phyloP scores from a whole-genome alignment of 306 rosid genomes.

The Cicer pinnatifidum region DNA sequence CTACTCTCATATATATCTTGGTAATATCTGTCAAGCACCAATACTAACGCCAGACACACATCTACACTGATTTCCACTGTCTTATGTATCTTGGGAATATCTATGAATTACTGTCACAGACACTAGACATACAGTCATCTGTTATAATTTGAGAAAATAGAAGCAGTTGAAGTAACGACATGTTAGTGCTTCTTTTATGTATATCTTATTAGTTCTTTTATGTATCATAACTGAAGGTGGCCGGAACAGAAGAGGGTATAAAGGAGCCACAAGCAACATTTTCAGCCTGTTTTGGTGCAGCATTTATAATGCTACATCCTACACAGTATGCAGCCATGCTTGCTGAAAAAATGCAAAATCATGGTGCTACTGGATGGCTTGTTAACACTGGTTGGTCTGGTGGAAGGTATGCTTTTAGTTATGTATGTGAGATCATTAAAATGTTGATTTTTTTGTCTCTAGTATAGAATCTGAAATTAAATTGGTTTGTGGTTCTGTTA shows the following conservation, averaged over 20 bases:
- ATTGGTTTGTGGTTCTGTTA: conserved; percentile 1
- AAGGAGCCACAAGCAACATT: conserved; percentile 92
- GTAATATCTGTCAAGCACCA: neutral
- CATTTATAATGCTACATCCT: conserved; percentile 93
- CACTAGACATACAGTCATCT: neutral
- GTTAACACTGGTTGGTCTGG: conserved; percentile 96
- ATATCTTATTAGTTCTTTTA: neutral
- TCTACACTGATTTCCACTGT: too few relatives aligned
- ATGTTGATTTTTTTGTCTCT: neutral
- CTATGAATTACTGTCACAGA: neutral
- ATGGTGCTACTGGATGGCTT: conserved; percentile 92
- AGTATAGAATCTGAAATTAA: conserved; percentile 7
- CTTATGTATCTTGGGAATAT: too few relatives aligned
- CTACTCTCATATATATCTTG: neutral
- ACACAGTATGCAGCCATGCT: conserved; percentile 90
- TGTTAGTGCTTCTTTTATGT: neutral
- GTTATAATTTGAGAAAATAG: neutral
- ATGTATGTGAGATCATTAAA: neutral
- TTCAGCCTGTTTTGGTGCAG: conserved; percentile 95
- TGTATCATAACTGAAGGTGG: conserved; percentile 58
- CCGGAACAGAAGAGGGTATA: conserved; percentile 86
- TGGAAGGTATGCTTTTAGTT: conserved; percentile 63
- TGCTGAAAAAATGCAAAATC: conserved; percentile 82
- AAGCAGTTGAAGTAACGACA: neutral
- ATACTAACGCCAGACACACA: too few relatives aligned